Percentiles rank a stretch among this genome's conserved stretches.
Conservation (phyloP, 1,284 basidiomycete genomes). For the Inonotus hispidus region DNA sequence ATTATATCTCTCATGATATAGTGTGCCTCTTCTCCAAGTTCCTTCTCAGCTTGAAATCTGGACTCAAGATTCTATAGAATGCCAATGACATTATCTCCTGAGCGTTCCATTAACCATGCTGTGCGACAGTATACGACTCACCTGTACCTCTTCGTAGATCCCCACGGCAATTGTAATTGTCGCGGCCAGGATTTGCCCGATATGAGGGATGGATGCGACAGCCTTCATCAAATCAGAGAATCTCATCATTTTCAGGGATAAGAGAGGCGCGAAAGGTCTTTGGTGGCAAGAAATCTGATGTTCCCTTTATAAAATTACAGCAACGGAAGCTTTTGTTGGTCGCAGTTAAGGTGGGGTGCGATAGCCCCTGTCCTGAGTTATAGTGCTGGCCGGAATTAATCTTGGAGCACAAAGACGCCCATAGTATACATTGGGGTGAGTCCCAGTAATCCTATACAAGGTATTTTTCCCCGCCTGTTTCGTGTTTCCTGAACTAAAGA, state of each 20-base stretch:
- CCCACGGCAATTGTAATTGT: not conserved
- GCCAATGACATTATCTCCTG: not conserved
- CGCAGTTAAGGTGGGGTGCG: no score
- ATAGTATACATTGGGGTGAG: no score
- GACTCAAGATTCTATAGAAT: constrained; percentile 1
- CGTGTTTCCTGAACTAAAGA: no score
- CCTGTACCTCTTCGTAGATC: not conserved
- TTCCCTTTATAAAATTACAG: not conserved
- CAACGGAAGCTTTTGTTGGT: no score
- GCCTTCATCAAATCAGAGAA: not conserved
- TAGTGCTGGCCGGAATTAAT: not conserved
- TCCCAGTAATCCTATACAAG: no score
- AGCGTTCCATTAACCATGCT: not conserved
- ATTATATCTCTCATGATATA: not conserved
- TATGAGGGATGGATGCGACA: constrained; percentile 1
- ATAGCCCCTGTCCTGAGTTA: not conserved
- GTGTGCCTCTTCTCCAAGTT: not conserved
- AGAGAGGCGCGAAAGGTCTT: not conserved
- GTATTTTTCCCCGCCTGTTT: no score
- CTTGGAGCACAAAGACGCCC: not conserved
- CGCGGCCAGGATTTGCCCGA: not conserved
- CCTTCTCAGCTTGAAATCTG: not conserved
- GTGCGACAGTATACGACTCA: not conserved
- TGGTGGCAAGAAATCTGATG: not conserved
- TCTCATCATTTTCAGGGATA: not conserved